These are phyloP conservation scores for Trichoderma citrinoviride DNA, from an alignment of 2,329 filamentous ascomycete genomes.

Conservation along the genomic window DNA sequence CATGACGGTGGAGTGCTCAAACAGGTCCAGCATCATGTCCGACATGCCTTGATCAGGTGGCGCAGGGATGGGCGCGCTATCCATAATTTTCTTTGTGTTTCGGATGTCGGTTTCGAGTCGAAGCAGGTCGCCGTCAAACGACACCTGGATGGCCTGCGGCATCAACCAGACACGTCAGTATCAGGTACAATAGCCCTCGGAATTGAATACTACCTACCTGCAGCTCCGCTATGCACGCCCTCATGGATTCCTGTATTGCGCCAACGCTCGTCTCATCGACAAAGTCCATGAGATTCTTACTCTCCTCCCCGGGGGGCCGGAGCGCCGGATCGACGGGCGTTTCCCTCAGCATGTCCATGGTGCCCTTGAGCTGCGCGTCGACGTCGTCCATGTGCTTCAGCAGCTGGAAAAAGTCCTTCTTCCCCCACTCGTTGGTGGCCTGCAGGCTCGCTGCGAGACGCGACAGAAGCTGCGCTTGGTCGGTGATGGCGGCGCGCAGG, in stretches of 20 bases:
- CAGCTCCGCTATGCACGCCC: conserved; percentile 67
- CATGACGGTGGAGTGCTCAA: conserved; percentile 76
- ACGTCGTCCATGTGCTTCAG: conserved; percentile 65
- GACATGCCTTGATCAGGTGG: conserved; percentile 40
- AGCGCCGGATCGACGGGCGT: conserved; percentile 65
- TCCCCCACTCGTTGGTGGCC: conserved; percentile 55
- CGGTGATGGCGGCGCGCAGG: conserved; percentile 58
- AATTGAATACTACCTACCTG: conserved; percentile 48
- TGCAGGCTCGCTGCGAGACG: conserved; percentile 52
- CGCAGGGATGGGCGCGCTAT: conserved; percentile 38
- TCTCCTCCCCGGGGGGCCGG: conserved; percentile 55
- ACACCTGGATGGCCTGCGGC: conserved; percentile 58
- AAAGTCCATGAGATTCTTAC: conserved; percentile 69
- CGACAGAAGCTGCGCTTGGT: conserved; percentile 53
- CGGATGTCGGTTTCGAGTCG: conserved; percentile 74
- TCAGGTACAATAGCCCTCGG: neutral
- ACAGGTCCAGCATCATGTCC: conserved; percentile 59
- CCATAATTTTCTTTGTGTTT: conserved; percentile 58
- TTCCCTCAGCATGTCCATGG: conserved; percentile 61
- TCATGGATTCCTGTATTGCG: conserved; percentile 62
- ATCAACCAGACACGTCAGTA: neutral
- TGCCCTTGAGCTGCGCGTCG: conserved; percentile 62
- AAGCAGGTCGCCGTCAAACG: conserved; percentile 73
- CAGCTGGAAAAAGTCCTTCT: conserved; percentile 59
- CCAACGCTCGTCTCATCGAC: conserved; percentile 70